These are phyloP conservation scores for Epicoccum nigrum DNA, from an alignment of 2,329 filamentous ascomycete species.

Conservation along the genomic window DNA sequence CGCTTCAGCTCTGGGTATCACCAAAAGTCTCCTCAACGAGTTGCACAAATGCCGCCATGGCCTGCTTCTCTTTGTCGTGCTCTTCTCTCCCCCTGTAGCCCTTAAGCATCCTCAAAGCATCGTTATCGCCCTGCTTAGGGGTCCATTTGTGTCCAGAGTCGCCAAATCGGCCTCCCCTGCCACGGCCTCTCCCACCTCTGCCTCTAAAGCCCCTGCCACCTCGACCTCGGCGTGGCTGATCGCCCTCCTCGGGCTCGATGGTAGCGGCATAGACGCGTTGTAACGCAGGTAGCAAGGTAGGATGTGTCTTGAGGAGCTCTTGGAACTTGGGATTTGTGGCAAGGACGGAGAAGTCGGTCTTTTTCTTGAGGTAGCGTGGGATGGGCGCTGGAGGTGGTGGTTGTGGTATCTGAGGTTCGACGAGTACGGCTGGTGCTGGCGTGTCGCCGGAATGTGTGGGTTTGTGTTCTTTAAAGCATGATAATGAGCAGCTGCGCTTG, in stretches of 20 bases:
- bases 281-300: conserved; percentile 30
- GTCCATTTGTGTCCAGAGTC: conserved; percentile 30
- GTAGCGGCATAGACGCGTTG: conserved; percentile 44
- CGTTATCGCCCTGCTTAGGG: conserved; percentile 38
- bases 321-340: conserved; percentile 37
- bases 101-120: conserved; percentile 38
- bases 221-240: conserved; percentile 24
- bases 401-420: conserved; percentile 27
- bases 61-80: conserved; percentile 43
- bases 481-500: conserved; percentile 36
- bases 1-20: conserved; percentile 9
- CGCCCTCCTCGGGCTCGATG: conserved; percentile 40
- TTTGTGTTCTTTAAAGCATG: conserved; percentile 43
- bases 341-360: conserved; percentile 40
- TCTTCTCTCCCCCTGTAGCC: conserved; percentile 34
- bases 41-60: conserved; percentile 49
- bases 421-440: conserved; percentile 4
- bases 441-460: conserved; percentile 23
- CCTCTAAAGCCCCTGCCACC: conserved; percentile 20
- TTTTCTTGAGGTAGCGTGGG: conserved; percentile 40
- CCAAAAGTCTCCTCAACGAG: conserved; percentile 36
- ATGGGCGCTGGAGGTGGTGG: conserved; percentile 36
- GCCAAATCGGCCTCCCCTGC: conserved; percentile 22
- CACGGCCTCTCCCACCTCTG: conserved; percentile 22
- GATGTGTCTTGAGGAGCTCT: conserved; percentile 35